Evolutionary conservation across 1,284 basidiomycete genomes (phyloP).

Genomic region (Entoloma clypeatum): DNA sequence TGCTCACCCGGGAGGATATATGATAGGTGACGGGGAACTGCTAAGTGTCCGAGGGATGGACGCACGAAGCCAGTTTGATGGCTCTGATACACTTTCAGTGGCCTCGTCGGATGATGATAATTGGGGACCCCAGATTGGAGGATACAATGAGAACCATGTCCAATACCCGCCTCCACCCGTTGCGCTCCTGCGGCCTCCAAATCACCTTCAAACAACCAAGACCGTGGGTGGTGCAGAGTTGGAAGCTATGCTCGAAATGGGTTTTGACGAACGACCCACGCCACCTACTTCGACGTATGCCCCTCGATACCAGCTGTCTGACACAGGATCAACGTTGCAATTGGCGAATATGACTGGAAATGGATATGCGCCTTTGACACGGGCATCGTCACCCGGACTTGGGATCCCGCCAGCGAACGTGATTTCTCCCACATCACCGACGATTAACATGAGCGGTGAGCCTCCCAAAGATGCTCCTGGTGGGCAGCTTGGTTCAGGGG

Average conservation of each 20-base stretch:
- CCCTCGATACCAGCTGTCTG: slow-evolving; percentile 59
- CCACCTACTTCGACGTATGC: slow-evolving; percentile 39
- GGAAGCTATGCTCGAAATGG: slow-evolving; percentile 84
- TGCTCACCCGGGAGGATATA: slow-evolving; percentile 63
- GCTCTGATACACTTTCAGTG: slow-evolving; percentile 73
- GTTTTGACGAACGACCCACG: slow-evolving; percentile 72
- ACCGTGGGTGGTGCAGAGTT: slow-evolving; percentile 74
- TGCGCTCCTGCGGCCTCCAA: slow-evolving; percentile 52
- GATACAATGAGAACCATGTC: slow-evolving; percentile 81
- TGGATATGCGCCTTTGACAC: slow-evolving; percentile 55
- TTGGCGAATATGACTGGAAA: slow-evolving; percentile 39
- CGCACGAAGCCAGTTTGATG: slow-evolving; percentile 60
- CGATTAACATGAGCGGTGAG: slow-evolving; percentile 26
- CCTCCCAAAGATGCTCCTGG: slow-evolving; percentile 25
- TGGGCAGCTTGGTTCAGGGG: slow-evolving; percentile 38
- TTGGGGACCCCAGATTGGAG: slow-evolving; percentile 85
- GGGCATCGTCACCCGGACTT: slow-evolving; percentile 43
- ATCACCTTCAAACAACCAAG: slow-evolving; percentile 47
- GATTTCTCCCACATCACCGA: slow-evolving; percentile 48
- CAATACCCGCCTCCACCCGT: slow-evolving; percentile 81
- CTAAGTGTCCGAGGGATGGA: slow-evolving; percentile 50
- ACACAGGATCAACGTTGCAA: slow-evolving; percentile 47
- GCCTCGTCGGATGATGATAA: slow-evolving; percentile 89
- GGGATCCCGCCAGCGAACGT: slow-evolving; percentile 31
- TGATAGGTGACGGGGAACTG: slow-evolving; percentile 56